Evolutionary conservation across 2,329 filamentous ascomycete genomes (phyloP).

Genomic region (Cercospora beticola): DNA sequence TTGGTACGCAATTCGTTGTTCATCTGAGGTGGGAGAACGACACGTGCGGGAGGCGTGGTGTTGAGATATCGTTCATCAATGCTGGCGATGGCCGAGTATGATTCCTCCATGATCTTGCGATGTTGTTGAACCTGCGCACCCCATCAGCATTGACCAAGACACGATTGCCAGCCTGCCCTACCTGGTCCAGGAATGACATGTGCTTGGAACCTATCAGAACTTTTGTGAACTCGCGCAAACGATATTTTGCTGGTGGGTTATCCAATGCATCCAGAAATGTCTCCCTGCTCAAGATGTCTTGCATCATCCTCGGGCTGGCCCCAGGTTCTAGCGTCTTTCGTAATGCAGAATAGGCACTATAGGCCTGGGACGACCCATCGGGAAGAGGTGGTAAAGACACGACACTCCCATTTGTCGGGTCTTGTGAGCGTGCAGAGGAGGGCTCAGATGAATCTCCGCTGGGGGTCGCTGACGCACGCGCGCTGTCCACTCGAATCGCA

Average conservation of each 20-base stretch:
- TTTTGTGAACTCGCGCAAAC: slow-evolving; percentile 3
- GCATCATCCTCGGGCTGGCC: neutral
- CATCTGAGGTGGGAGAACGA: neutral
- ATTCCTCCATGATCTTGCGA: neutral
- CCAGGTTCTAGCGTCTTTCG: neutral
- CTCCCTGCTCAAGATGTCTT: slow-evolving; percentile 3
- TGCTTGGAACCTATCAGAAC: neutral
- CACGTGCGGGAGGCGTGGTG: neutral
- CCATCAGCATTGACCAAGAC: neutral
- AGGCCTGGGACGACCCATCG: neutral
- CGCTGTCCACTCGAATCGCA: neutral
- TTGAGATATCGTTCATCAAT: slow-evolving; percentile 2
- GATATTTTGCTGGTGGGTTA: slow-evolving; percentile 7
- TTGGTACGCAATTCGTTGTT: neutral
- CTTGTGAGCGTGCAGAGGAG: neutral
- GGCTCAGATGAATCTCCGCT: neutral
- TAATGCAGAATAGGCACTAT: neutral
- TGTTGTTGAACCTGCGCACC: neutral
- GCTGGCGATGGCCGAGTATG: neutral
- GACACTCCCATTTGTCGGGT: neutral
- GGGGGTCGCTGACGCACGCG: neutral
- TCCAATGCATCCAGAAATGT: slow-evolving; percentile 8
- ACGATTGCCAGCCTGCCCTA: neutral
- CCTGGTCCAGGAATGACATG: slow-evolving; percentile 8
- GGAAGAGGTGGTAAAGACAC: neutral